A percentile compares a stretch with the other conserved stretches of the same genome.
Evolutionary conservation across 495 filamentous ascomycete genomes (phyloP).

Genomic region (Trichoderma gamsii): DNA sequence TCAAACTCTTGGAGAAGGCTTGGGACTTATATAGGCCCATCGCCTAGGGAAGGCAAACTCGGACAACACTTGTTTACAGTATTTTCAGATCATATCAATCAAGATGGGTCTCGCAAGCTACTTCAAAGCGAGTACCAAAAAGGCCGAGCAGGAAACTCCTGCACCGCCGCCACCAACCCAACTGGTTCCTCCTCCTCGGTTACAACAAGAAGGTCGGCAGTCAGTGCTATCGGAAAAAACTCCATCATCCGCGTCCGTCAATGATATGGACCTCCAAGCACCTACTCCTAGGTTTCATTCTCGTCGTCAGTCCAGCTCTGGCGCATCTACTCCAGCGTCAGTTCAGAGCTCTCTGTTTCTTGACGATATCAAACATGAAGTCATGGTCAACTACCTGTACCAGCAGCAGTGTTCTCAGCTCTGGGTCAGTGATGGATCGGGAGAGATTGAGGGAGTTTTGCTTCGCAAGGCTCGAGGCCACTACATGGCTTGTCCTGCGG

Average conservation of each 20-base stretch:
- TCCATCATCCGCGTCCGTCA: conserved; percentile 17
- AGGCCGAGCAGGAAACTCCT: conserved; percentile 31
- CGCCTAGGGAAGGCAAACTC: not conserved
- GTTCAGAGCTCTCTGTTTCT: conserved; percentile 51
- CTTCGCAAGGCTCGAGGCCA: conserved; percentile 57
- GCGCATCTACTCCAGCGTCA: conserved; percentile 35
- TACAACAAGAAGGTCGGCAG: conserved; percentile 15
- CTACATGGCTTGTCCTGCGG: conserved; percentile 64
- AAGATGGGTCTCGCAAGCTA: conserved; percentile 57
- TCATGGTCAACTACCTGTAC: conserved; percentile 77
- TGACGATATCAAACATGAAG: conserved; percentile 74
- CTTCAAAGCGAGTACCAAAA: conserved; percentile 45
- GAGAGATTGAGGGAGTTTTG: conserved; percentile 63
- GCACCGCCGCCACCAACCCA: conserved; percentile 14
- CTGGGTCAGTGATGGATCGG: conserved; percentile 63
- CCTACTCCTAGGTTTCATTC: conserved; percentile 41
- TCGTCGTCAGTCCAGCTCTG: conserved; percentile 47
- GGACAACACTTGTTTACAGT: not conserved
- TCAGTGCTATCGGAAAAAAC: conserved; percentile 25
- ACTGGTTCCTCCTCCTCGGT: conserved; percentile 7
- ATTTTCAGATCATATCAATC: not conserved
- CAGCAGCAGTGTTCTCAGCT: conserved; percentile 67
- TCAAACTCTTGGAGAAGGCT: not conserved
- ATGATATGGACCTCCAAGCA: conserved; percentile 41
- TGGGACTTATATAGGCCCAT: not conserved